These are phyloP conservation scores for Stagonosporopsis cucurbitacearum DNA, from an alignment of 2,329 filamentous ascomycete species.

Conservation along the genomic window DNA sequence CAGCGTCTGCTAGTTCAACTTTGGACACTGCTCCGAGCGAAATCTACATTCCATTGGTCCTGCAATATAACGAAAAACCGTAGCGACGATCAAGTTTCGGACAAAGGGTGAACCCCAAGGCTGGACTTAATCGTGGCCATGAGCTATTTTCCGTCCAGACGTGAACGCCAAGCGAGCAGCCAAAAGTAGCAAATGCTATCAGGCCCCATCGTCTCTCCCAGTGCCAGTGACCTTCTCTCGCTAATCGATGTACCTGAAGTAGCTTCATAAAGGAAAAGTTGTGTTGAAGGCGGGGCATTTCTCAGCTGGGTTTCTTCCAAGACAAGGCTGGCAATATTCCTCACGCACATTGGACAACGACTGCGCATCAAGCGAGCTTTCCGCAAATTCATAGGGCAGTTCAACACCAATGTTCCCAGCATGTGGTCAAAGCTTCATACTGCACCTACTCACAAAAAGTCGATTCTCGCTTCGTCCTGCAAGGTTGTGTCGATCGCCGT, in stretches of 20 bases:
- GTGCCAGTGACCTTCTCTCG: neutral
- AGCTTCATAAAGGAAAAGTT: neutral
- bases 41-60: too few species aligned
- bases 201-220: neutral
- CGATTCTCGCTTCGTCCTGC: neutral
- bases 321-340: conserved; percentile 14
- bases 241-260: neutral
- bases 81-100: neutral
- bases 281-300: conserved; percentile 3
- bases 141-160: neutral
- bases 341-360: conserved; percentile 3
- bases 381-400: neutral
- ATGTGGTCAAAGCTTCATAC: neutral
- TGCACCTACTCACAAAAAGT: neutral
- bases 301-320: conserved; percentile 19
- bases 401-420: neutral
- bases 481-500: neutral
- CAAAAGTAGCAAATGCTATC: neutral
- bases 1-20: too few species aligned
- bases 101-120: too few species aligned
- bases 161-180: neutral
- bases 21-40: too few species aligned
- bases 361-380: conserved; percentile 11
- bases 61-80: neutral
- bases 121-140: neutral